phyloP scores from a whole-genome alignment of 2,329 filamentous ascomycete species.

The Xylariaceae sp. region DNA sequence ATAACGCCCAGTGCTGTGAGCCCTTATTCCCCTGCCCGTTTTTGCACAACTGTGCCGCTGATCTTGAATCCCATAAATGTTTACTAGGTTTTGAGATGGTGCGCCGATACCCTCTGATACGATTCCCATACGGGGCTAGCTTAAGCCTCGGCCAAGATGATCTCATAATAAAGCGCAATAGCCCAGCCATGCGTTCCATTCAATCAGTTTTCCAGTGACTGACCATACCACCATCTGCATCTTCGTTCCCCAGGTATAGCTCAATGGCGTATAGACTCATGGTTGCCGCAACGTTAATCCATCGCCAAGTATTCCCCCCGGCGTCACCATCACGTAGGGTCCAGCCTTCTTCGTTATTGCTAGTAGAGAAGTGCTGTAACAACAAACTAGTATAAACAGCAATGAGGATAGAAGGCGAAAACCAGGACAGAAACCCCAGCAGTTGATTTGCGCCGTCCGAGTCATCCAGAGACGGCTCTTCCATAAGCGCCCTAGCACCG shows the following conservation, averaged over 20 bases:
- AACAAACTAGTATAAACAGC: conserved; percentile 95
- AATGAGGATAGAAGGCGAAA: conserved; percentile 91
- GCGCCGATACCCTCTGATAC: too few relatives aligned
- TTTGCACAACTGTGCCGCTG: conserved; percentile 27
- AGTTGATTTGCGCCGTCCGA: conserved; percentile 80
- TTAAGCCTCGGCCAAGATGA: too few relatives aligned
- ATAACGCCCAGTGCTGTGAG: conserved; percentile 43
- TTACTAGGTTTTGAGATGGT: too few relatives aligned
- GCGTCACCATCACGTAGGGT: conserved; percentile 81
- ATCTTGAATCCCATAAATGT: conserved; percentile 7
- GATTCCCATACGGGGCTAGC: too few relatives aligned
- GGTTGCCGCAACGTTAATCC: conserved; percentile 89
- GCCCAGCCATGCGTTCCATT: neutral
- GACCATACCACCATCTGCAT: conserved; percentile 73
- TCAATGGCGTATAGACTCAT: conserved; percentile 92
- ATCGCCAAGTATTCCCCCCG: conserved; percentile 87
- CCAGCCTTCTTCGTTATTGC: conserved; percentile 78
- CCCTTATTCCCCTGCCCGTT: conserved; percentile 36
- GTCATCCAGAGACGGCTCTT: conserved; percentile 86
- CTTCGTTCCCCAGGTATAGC: conserved; percentile 82
- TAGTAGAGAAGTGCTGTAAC: conserved; percentile 91
- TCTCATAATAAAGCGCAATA: conserved; percentile 10
- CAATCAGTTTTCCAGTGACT: conserved; percentile 94
- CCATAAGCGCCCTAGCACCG: conserved; percentile 79
- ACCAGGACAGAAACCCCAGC: conserved; percentile 86